Evolutionary conservation across 495 filamentous ascomycete genomes (phyloP), one percentile per base, ranked within the genome.

Genomic region (Beverwykella pulmonaria): DNA sequence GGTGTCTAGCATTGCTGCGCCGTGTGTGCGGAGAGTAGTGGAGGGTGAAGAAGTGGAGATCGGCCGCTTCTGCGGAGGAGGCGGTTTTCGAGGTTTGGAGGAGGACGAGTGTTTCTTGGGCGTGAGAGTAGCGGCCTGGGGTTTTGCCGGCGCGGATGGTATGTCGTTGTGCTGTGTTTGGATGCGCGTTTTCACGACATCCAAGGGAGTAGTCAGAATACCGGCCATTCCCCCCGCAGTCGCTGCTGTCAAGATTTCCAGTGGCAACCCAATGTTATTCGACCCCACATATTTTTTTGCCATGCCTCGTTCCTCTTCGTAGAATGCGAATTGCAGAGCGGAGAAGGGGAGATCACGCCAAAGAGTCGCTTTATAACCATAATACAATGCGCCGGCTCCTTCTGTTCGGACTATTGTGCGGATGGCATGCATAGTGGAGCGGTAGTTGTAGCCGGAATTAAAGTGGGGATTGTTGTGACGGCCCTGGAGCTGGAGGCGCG

Each of bases 131-230:
- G 50, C 50, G 49, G 17, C 30, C 22, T 55, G 56, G 30, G 26
- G 63, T 17, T 46, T 20, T 49, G 64, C 15, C 29, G 47, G 34
- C 47, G 67, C 54, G 27, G 69, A 57, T 30, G 71, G 74, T 2
- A 55, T 46, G 30, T 53, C 61, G 55, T 71, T 82, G 66, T 94
- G 81, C 75, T 98, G 93, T 1, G 94, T 98, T 75, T 98, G 94
- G n/a, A 98, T 88, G 53, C 94, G 83, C 0, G 94, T 98, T 78
- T 98, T 98, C 53, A 98, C 95, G 3, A 98, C 94, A 73, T 98
- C 94, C 67, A 98, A 83, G 15, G 94, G 94, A 73, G 92, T 97
- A 1, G 94, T 98, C 0, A 98, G 87, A 3, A 94, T 90, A 62
- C 94, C 94, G 1, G 94, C 94, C 78, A 98, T 86, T 26, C 94